Evolutionary conservation across 2,329 filamentous ascomycete genomes (phyloP), one percentile per base, ranked within the genome.

Genomic region (Cercospora sesami): DNA sequence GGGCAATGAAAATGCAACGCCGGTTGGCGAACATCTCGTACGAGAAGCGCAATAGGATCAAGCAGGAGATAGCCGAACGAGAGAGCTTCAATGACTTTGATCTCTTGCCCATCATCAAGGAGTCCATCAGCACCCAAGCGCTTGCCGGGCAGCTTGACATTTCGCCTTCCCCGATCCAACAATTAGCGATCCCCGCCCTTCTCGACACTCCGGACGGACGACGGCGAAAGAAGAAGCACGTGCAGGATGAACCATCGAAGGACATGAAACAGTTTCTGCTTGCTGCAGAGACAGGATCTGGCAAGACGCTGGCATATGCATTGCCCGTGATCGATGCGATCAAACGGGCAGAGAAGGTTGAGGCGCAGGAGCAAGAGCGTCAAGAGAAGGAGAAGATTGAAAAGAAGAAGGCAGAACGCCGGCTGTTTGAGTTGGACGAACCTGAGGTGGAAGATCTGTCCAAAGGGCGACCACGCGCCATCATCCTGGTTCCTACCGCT

Each of bases 241-340:
- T 65, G 77, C 80, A 71, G n/a, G 75, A 74, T 53, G 68, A 71
- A 60, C 70, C 64, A 39, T 79, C 31, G 78, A 80, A 60, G 71
- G 77, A 70, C 65, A 85, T 86, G 75, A 82, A 88, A 64, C 84
- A 89, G 63, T 97, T 92, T 76, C 85, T 99, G 12, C 84, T 99
- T 60, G 95, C 95, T 4, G 95, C 95, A 10, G 95, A 99, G 83
- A 99, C 95, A 0, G 95, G 95, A 12, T 98, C 95, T 0, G 95
- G 95, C 68, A 99, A 99, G 83, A 99, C 95, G 0, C 83, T 99
- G 69, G 93, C 95, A 8, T 99, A 99, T 77, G 83, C 98, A 5
- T 81, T 97, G 5, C 96, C 95, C 0, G 86, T 90, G 16, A 84
- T 99, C 63, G 89, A 99, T 80, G 91, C 92, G 8, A 80, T 99